Conservation (phyloP, 805 yeast genomes). For the Wickerhamomyces silvicola region DNA sequence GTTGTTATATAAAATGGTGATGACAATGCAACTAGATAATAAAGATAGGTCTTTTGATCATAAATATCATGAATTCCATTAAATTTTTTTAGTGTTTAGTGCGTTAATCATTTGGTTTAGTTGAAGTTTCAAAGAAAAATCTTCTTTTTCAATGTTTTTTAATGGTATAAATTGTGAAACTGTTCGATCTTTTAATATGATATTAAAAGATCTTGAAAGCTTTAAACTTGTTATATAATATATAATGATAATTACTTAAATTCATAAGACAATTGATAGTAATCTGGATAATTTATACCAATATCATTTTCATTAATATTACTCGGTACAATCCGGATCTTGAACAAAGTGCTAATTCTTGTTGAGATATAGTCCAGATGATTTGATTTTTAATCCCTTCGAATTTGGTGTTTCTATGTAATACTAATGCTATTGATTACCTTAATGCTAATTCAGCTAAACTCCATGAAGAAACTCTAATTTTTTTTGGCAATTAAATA, state of each 20-base stretch:
- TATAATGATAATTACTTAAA: constrained; percentile 19
- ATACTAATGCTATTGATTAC: constrained; percentile 43
- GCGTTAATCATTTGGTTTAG: constrained; percentile 29
- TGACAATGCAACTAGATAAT: constrained; percentile 34
- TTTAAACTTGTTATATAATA: constrained; percentile 30
- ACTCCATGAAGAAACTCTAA: constrained; percentile 43
- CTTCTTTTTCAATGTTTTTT: constrained; percentile 34
- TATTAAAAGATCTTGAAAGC: constrained; percentile 31
- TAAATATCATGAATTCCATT: constrained; percentile 25
- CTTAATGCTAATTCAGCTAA: constrained; percentile 40
- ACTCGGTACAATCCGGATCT: constrained; percentile 41
- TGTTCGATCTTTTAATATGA: constrained; percentile 34
- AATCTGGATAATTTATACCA: constrained; percentile 33
- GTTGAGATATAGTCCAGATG: constrained; percentile 38
- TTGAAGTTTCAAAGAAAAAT: constrained; percentile 29
- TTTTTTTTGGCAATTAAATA: constrained; percentile 38
- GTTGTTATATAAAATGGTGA: constrained; percentile 36
- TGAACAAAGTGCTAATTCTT: constrained; percentile 34
- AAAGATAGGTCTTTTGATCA: constrained; percentile 37
- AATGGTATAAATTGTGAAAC: constrained; percentile 33
- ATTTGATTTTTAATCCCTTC: constrained; percentile 17
- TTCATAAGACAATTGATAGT: constrained; percentile 11
- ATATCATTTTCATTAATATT: constrained; percentile 39
- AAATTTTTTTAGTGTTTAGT: constrained; percentile 25
- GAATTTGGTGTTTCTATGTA: constrained; percentile 34